Base-by-base conservation (phyloP, 345 rosid genomes). In the Melastoma malabathricum region DNA sequence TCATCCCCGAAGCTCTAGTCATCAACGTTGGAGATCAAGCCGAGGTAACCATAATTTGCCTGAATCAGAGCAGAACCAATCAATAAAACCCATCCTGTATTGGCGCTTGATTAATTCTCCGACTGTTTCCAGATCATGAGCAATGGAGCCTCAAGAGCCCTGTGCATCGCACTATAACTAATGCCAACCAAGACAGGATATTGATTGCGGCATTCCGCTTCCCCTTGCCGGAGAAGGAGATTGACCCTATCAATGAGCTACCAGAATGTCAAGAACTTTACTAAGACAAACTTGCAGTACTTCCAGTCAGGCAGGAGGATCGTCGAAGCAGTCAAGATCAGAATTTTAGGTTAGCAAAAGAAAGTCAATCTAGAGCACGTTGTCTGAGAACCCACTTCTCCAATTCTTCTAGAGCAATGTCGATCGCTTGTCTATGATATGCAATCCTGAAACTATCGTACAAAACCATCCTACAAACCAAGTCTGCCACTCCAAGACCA, bases 61-160 rank as follows among this genome's bases (percentile, higher is more conserved):
- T n/a, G n/a, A n/a, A n/a, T n/a, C n/a, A n/a, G 31, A 27, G 31
- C 31, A 3, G 31, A 27, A 27, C n/a, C n/a, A n/a, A 27, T 27
- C 31, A n/a, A n/a, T n/a, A 27, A 27, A n/a, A n/a, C 6, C 31
- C 4, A 27, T 27, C 31, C 31, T 27, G 31, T 6, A 27, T 3
- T 6, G 31, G 31, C n/a, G n/a, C 31, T 27, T 6, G 31, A 27
- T 27, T 27, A 27, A 27, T 27, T 27, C 31, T n/a, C n/a, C n/a
- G 31, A 27, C 31, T n/a, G 6, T 16, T 58, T 54, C 64, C n/a
- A 66, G 75, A 66, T 69, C 34, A 69, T 62, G 56, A 66, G 69
- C 63, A 73, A 73, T n/a, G 78, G 75, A 9, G 55, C 56, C 20
- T 73, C 69, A 69, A 66, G 62, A 69, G 74, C 67, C 12, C 64